phyloP scores from a whole-genome alignment of 2,329 filamentous ascomycete species.

The Fusarium longipes region DNA sequence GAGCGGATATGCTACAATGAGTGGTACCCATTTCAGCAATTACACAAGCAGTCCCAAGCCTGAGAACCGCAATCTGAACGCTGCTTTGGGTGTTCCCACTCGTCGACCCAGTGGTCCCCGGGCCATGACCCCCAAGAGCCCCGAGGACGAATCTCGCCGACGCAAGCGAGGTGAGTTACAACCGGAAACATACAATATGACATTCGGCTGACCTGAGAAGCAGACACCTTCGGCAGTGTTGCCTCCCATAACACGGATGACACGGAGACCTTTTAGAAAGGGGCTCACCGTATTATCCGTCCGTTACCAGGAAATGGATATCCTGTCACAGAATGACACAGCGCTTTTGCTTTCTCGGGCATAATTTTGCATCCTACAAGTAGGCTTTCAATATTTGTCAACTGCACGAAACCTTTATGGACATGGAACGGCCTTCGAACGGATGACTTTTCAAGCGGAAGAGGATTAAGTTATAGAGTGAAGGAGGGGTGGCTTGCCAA shows the following conservation, averaged over 20 bases:
- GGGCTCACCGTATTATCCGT: slow-evolving; percentile 6
- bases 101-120: slow-evolving; percentile 68
- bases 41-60: slow-evolving; percentile 65
- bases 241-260: slow-evolving; percentile 52
- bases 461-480: slow-evolving; percentile 38
- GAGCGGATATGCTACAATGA: slow-evolving; percentile 64
- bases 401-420: slow-evolving; percentile 18
- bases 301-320: slow-evolving; percentile 12
- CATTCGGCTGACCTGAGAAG: slow-evolving; percentile 34
- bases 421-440: slow-evolving; percentile 20
- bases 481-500: slow-evolving; percentile 16
- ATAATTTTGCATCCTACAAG: slow-evolving; percentile 2
- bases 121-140: slow-evolving; percentile 70
- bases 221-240: slow-evolving; percentile 53
- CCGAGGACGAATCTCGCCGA: slow-evolving; percentile 60
- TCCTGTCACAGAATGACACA: slow-evolving; percentile 8
- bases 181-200: not conserved
- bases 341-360: slow-evolving; percentile 12
- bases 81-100: slow-evolving; percentile 62
- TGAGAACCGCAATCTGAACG: slow-evolving; percentile 68
- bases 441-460: slow-evolving; percentile 29
- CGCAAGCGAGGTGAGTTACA: slow-evolving; percentile 66
- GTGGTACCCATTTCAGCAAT: slow-evolving; percentile 61
- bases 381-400: slow-evolving; percentile 14
- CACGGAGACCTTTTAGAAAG: slow-evolving; percentile 52